These are phyloP conservation scores for Gnomoniopsis smithogilvyi DNA, from an alignment of 2,329 filamentous ascomycete species.

Conservation along the genomic window DNA sequence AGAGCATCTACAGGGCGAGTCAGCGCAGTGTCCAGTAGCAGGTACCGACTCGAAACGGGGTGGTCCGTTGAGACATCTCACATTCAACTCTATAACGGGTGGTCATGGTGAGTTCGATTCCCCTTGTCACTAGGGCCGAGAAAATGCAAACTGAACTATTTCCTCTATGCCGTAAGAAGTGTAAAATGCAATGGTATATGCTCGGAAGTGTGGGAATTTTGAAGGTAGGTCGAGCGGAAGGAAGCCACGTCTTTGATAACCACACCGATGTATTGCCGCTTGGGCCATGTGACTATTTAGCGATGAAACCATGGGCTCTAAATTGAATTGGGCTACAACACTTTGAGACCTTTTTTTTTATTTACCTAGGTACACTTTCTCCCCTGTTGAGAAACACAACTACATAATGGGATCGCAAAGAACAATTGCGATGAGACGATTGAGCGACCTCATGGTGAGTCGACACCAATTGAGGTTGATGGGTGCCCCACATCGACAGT, in stretches of 20 bases:
- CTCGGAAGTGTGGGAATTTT: background rate
- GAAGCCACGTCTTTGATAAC: background rate
- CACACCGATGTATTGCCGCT: background rate
- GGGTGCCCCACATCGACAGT: no score
- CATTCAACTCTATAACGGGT: constrained; percentile 71
- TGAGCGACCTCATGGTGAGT: no score
- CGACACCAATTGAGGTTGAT: no score
- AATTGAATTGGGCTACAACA: background rate
- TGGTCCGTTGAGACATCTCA: constrained; percentile 37
- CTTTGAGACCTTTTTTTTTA: no score
- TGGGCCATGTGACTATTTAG: background rate
- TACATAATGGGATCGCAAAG: no score
- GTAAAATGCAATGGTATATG: background rate
- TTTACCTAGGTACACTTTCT: no score
- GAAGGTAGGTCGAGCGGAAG: background rate
- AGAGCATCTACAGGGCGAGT: constrained; percentile 48
- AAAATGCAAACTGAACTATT: background rate
- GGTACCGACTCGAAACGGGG: background rate
- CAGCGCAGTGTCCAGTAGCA: background rate
- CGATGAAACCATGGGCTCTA: background rate
- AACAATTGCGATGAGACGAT: no score
- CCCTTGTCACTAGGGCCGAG: background rate
- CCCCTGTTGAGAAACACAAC: no score
- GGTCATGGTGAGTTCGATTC: constrained; percentile 43
- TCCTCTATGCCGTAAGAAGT: background rate